Base-by-base conservation (phyloP, 805 yeast genomes). In the Nakazawaea laoshanensis region DNA sequence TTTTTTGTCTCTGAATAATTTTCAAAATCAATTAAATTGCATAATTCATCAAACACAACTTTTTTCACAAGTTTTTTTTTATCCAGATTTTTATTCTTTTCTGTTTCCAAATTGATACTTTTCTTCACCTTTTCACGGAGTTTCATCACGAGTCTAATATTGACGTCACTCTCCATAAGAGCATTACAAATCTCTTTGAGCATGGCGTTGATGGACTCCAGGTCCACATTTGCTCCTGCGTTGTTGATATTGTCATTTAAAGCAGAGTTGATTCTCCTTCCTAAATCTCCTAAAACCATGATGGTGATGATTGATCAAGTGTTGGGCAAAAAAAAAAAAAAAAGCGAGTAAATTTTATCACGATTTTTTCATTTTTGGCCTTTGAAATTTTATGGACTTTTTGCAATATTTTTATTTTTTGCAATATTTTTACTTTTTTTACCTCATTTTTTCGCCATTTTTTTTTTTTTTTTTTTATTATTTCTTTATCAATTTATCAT, bases 41-140 rank as follows among this genome's bases (percentile, higher is more conserved):
- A 83, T 27, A 92, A 67, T 59, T 92, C 96, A 51, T 92, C 98
- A 57, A 82, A 92, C 27, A 92, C 94, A 12, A 94, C 82, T 55
- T 89, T 89, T 52, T 92, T 97, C 23, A 81, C 65, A 12, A 87
- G 53, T 50, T 82, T 77, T 57, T 84, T 85, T 46, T 85, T 80
- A 53, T 85, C 86, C 11, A 61, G 64, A 14, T 67, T 64, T 24
- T 72, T 63, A 26, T 67, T 63, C n/a, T 72, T 71, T 10, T 71
- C 67, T 23, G 64, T 63, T 17, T 65, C 65, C 19, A 61, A 60
- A 35, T 70, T 66, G 31, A 85, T 65, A 24, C 69, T 72, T 25
- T 61, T 49, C 47, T 74, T 76, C 44, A 89, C 70, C 45, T 80
- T 77, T 43, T 73, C 80, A 50, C 96, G 71, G 40, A 89, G 61